Percentiles rank a stretch among this genome's conserved stretches.
Evolutionary conservation across 2,329 filamentous ascomycete genomes (phyloP).

Genomic region (Aureobasidium subglaciale): DNA sequence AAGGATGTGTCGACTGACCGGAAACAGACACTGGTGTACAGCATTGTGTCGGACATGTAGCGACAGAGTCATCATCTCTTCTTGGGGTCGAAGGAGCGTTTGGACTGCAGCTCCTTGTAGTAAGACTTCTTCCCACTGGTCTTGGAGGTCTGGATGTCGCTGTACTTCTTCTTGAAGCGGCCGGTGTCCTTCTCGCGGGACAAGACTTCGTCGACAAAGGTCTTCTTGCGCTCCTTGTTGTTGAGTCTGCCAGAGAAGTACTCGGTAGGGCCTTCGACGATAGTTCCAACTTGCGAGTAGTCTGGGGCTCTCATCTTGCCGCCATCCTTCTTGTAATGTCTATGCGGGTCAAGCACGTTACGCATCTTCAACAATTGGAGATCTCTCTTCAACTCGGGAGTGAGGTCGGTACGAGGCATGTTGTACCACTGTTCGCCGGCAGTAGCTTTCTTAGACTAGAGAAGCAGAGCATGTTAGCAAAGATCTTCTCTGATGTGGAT

Average conservation of each 20-base stretch:
- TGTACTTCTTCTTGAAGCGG: constrained; percentile 82
- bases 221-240: constrained; percentile 82
- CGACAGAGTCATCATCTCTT: constrained; percentile 20
- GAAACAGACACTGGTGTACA: constrained; percentile 17
- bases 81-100: constrained; percentile 38
- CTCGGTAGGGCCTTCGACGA: constrained; percentile 83
- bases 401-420: constrained; percentile 75
- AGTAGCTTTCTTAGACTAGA: constrained; percentile 53
- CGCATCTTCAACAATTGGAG: constrained; percentile 86
- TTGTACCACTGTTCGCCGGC: constrained; percentile 83
- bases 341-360: constrained; percentile 78
- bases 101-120: constrained; percentile 71
- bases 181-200: constrained; percentile 56
- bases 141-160: constrained; percentile 74
- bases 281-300: constrained; percentile 81
- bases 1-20: constrained; percentile 3
- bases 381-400: constrained; percentile 79
- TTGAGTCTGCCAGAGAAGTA: constrained; percentile 74
- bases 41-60: constrained; percentile 17
- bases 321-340: constrained; percentile 82
- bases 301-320: constrained; percentile 65
- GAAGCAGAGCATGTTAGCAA: constrained; percentile 23
- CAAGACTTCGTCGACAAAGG: constrained; percentile 78
- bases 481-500: constrained; percentile 13
- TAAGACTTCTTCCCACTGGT: constrained; percentile 81